Base-by-base conservation (phyloP, 805 yeast species). In the Saccharomycopsis javanensis region DNA sequence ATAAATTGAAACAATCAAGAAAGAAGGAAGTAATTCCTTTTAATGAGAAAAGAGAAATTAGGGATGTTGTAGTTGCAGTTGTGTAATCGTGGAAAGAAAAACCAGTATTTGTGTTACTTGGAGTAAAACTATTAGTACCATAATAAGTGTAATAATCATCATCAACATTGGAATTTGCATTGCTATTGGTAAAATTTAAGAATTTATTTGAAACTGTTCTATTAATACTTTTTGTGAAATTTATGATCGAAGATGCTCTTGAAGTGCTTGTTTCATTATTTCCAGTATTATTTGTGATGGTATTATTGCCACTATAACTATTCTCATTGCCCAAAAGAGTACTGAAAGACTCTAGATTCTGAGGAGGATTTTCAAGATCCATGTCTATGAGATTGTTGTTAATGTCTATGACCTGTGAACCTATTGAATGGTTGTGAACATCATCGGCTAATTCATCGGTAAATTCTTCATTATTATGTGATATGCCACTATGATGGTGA, bases 211-310 rank as follows among this genome's bases (percentile, higher is more conserved):
- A 55, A 35, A 60, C 62, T 16, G 59, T 53, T 23, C 62, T 50
- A 35, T 60, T 60, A n/a, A 60, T 27, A 35, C 57, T 60, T 33
- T 50, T 54, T n/a, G 62, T 60, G 57, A 60, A 60, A 38, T 58
- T 60, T n/a, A 60, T 53, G 1, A 58, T 56, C 6, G 60, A 56
- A 16, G 63, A 57, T 10, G 57, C 45, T 38, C 52, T 57, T 13
- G 60, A 55, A 13, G 51, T 31, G 8, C 57, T 52, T 15, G 51
- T 25, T 16, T 23, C 37, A 6, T 58, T 57, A 37, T 30, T 53
- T n/a, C 53, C 48, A 18, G 33, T 46, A 15, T 15, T 35, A 11
- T 20, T 20, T 4, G 42, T 2, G 8, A 35, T 42, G 18, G 51
- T 55, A 23, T 52, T 42, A 31, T 57, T 59, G 25, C 30, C 57